Evolutionary conservation across 1,139 yeast genomes (phyloP).

Genomic region (Lodderomyces orthopsilosis): DNA sequence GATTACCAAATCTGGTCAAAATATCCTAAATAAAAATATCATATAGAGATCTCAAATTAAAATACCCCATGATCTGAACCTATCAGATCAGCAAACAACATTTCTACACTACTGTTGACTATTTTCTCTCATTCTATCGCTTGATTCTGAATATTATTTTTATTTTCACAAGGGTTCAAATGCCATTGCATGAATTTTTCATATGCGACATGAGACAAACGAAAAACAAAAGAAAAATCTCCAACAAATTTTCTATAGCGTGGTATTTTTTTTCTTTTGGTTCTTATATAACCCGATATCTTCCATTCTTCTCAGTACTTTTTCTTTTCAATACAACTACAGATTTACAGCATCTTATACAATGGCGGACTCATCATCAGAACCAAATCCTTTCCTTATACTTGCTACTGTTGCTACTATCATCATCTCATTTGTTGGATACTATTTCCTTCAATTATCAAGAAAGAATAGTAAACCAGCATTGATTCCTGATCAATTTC

Average conservation of each 20-base stretch:
- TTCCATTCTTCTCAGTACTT: neutral
- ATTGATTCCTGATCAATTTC: conserved; percentile 64
- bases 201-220: neutral
- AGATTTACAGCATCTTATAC: too few relatives aligned
- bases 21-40: neutral
- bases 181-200: too few relatives aligned
- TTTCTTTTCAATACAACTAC: too few relatives aligned
- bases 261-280: neutral
- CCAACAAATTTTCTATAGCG: neutral
- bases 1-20: neutral
- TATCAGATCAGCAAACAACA: too few relatives aligned
- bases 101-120: too few relatives aligned
- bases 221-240: neutral
- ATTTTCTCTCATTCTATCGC: too few relatives aligned
- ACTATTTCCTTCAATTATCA: conserved; percentile 33
- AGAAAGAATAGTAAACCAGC: conserved; percentile 33
- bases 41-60: neutral
- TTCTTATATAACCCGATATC: neutral
- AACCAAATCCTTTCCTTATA: conserved; percentile 37
- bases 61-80: neutral
- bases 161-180: too few relatives aligned
- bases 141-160: too few relatives aligned
- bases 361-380: conserved; percentile 17
- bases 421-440: conserved; percentile 36
- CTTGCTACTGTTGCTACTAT: conserved; percentile 45